Conservation (phyloP, 2,329 filamentous ascomycete species). For the Apiospora pterosperma region DNA sequence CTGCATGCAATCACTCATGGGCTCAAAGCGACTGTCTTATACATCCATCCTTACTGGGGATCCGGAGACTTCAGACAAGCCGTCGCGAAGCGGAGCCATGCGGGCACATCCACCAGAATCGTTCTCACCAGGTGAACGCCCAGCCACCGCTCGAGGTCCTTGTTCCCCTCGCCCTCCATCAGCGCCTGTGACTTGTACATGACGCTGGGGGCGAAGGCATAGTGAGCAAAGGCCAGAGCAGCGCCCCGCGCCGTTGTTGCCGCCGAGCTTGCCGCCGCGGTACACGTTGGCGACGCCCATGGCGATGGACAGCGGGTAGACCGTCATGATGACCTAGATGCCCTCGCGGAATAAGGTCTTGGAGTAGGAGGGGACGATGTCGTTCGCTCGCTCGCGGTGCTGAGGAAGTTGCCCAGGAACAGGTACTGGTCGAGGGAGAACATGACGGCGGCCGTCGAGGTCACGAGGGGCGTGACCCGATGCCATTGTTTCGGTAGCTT, state of each 20-base stretch:
- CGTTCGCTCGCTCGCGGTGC: slow-evolving; percentile 27
- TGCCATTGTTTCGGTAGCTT: slow-evolving; percentile 27
- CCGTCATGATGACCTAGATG: slow-evolving; percentile 22
- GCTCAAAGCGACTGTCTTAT: not conserved
- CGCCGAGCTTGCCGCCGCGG: not conserved
- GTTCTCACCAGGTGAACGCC: slow-evolving; percentile 24
- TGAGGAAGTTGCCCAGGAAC: slow-evolving; percentile 37
- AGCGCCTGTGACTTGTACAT: slow-evolving; percentile 24
- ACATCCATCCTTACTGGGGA: slow-evolving; percentile 8
- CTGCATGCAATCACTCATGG: not conserved
- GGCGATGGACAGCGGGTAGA: slow-evolving; percentile 23
- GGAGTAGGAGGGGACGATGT: slow-evolving; percentile 41
- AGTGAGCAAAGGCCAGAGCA: slow-evolving; percentile 26
- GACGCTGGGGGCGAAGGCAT: slow-evolving; percentile 28
- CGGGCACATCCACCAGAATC: slow-evolving; percentile 24
- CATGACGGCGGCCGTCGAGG: slow-evolving; percentile 43
- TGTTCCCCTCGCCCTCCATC: slow-evolving; percentile 18
- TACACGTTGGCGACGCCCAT: slow-evolving; percentile 23
- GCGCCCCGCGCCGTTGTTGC: slow-evolving; percentile 15
- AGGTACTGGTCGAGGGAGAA: slow-evolving; percentile 42
- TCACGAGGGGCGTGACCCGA: slow-evolving; percentile 41
- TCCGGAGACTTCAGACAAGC: slow-evolving; percentile 22
- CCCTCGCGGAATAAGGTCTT: slow-evolving; percentile 32
- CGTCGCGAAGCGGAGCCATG: slow-evolving; percentile 27
- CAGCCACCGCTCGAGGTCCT: slow-evolving; percentile 25